Conservation (phyloP, 2,329 filamentous ascomycete species). For the Pyrenochaeta sp. region DNA sequence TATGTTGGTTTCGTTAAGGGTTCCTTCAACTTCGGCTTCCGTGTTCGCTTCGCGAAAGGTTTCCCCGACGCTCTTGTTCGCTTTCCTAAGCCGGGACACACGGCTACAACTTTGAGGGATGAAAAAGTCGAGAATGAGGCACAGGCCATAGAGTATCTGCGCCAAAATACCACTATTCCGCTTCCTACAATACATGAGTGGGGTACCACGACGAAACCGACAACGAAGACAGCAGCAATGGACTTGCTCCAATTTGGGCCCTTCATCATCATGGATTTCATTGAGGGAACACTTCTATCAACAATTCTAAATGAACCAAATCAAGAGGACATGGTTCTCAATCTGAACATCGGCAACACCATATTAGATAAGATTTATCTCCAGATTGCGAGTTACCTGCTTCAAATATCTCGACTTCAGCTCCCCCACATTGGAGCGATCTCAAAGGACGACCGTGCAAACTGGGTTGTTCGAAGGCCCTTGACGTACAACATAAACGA, state of each 20-base stretch:
- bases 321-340: conserved; percentile 27
- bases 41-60: conserved; percentile 23
- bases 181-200: conserved; percentile 23
- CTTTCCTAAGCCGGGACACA: conserved; percentile 30
- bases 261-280: conserved; percentile 36
- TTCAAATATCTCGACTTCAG: conserved; percentile 23
- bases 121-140: conserved; percentile 29
- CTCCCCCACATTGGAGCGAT: conserved; percentile 39
- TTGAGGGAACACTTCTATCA: conserved; percentile 24
- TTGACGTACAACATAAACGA: conserved; percentile 35
- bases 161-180: conserved; percentile 26
- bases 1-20: not conserved
- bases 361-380: conserved; percentile 29
- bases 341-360: conserved; percentile 17
- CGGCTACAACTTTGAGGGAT: conserved; percentile 18
- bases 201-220: conserved; percentile 12
- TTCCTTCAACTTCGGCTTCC: conserved; percentile 29
- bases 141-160: conserved; percentile 18
- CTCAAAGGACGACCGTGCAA: conserved; percentile 33
- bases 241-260: conserved; percentile 29
- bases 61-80: conserved; percentile 25
- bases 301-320: conserved; percentile 31
- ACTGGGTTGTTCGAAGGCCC: conserved; percentile 35
- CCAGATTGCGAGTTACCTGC: conserved; percentile 31
- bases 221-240: conserved; percentile 11